phyloP scores from a whole-genome alignment of 2,329 filamentous ascomycete genomes.

The Penicillium sp. region DNA sequence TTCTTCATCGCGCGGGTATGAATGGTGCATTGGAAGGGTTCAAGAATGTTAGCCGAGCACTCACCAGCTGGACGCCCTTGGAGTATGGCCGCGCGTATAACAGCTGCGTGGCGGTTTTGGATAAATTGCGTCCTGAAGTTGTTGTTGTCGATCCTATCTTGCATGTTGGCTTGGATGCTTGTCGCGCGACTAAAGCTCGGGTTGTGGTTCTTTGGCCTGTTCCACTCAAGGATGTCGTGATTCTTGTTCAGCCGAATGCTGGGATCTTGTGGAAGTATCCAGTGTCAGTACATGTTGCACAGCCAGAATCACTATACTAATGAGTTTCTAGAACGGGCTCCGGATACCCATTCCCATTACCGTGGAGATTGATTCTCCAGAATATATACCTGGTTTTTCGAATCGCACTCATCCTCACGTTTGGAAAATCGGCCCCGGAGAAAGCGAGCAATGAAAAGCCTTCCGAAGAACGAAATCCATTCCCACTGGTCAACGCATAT shows the following conservation, averaged over 20 bases:
- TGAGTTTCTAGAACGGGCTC: conserved; percentile 37
- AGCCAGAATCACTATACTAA: not conserved
- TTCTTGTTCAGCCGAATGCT: conserved; percentile 36
- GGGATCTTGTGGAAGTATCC: conserved; percentile 33
- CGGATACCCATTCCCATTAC: conserved; percentile 45
- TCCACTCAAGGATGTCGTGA: conserved; percentile 40
- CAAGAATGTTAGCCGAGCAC: conserved; percentile 24
- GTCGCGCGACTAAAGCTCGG: conserved; percentile 31
- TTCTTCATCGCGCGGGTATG: conserved; percentile 32
- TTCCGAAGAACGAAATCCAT: conserved; percentile 23
- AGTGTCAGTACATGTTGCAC: no score
- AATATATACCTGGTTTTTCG: conserved; percentile 41
- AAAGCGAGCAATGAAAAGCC: conserved; percentile 22
- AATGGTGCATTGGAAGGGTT: conserved; percentile 33
- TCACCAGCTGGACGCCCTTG: conserved; percentile 35
- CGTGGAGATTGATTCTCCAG: conserved; percentile 39
- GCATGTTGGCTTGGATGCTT: conserved; percentile 42
- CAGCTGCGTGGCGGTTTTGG: conserved; percentile 37
- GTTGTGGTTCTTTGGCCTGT: conserved; percentile 44
- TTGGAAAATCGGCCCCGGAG: conserved; percentile 15
- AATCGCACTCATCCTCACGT: conserved; percentile 5
- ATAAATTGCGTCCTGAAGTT: conserved; percentile 36
- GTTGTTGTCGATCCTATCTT: conserved; percentile 45
- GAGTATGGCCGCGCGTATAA: conserved; percentile 42
- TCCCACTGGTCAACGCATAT: conserved; percentile 27